Base-by-base conservation (phyloP, 2,329 filamentous ascomycete genomes). In the Didymella exigua region DNA sequence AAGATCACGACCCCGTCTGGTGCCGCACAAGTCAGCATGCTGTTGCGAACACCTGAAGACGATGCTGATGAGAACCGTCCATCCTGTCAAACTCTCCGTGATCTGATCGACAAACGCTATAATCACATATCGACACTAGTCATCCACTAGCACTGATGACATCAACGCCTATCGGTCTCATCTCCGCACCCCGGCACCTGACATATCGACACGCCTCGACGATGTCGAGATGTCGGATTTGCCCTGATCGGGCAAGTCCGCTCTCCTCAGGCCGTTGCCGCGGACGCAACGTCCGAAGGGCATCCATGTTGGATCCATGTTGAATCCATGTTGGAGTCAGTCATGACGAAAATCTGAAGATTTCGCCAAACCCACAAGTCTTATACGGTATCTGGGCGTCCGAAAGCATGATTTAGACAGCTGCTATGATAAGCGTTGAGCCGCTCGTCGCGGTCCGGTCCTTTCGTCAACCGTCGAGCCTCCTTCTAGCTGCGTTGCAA, bases 301-400 rank as follows among this genome's bases (percentile, higher is more conserved):
- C 14, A 54, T 36, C 34, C 46, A 50, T 37, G 46, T 26, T 33
- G 29, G 11, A 23, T n/a, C n/a, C n/a, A n/a, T n/a, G n/a, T n/a
- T n/a, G n/a, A n/a, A 54, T 36, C 34, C 46, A 50, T 37, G 46
- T 26, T 33, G 29, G 11, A 23, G 29, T 37, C 10, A 26, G 41
- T 55, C 52, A 55, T 55, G 52, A 55, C 52, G 52, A 46, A 30
- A 55, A 18, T 5, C 40, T 50, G 46, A 50, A 50, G 47, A 34
- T 37, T 55, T 46, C 46, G 46, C 46, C 46, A 36, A 41, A 27
- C 11, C 38, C 38, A 24, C 14, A 47, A 8, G 18, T 27, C 19
- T 18, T 16, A 45, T 34, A 18, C 19, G 30, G 33, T 19, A 29
- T 38, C 46, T 55, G 46, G 46, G 52, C 46, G 45, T 23, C 46